Conservation (phyloP, 2,329 filamentous ascomycete species). For the Talaromyces sp. region DNA sequence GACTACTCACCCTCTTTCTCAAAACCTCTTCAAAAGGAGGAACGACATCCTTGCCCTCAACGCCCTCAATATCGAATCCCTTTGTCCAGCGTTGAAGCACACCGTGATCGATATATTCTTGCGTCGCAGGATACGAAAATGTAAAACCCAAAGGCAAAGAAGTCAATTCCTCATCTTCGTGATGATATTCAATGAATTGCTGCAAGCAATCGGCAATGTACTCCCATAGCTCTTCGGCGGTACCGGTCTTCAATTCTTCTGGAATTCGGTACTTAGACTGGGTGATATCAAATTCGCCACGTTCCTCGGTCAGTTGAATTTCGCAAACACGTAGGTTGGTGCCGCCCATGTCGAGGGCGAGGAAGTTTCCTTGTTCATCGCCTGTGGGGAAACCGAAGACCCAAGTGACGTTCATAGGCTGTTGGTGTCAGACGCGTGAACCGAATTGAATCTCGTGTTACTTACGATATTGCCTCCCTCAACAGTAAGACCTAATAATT, state of each 20-base stretch:
- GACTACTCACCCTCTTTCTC: constrained; percentile 56
- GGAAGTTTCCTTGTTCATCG: constrained; percentile 78
- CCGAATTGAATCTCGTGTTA: constrained; percentile 20
- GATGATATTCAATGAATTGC: constrained; percentile 85
- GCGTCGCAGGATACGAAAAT: constrained; percentile 91
- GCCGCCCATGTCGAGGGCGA: constrained; percentile 93
- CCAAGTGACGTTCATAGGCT: constrained; percentile 99
- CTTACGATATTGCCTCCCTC: constrained; percentile 91
- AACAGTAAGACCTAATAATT: constrained; percentile 64
- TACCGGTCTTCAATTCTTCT: constrained; percentile 82
- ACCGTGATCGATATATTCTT: constrained; percentile 90
- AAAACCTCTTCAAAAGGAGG: constrained; percentile 81
- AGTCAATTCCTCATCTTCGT: constrained; percentile 59
- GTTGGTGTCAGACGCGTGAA: constrained; percentile 10
- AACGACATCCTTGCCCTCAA: constrained; percentile 87
- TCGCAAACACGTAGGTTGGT: constrained; percentile 95
- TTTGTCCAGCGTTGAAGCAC: constrained; percentile 95
- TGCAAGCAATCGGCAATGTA: constrained; percentile 91
- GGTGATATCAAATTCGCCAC: constrained; percentile 88
- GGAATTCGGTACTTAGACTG: constrained; percentile 97
- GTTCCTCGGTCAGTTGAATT: constrained; percentile 80
- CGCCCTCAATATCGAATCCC: constrained; percentile 88
- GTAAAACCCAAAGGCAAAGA: constrained; percentile 83
- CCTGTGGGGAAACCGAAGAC: constrained; percentile 86
- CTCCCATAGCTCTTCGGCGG: constrained; percentile 83